phyloP scores from a whole-genome alignment of 257 asterid species.

The Solanum ossicruentum region DNA sequence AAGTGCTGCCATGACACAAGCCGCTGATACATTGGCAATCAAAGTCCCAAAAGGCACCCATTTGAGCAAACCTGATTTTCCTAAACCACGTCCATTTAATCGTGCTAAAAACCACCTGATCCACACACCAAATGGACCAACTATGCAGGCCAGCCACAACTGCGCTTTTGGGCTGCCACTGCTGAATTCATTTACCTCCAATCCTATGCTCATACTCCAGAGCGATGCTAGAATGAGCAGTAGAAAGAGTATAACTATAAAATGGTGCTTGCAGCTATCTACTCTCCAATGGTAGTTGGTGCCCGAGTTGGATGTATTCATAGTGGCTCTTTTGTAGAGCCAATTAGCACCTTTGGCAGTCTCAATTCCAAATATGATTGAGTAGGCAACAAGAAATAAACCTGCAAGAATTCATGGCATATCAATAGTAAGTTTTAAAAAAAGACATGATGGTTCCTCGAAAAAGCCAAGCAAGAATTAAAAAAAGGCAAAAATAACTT shows the following conservation, averaged over 20 bases:
- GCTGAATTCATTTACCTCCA: slow-evolving; percentile 30
- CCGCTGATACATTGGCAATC: slow-evolving; percentile 78
- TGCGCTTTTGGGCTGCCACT: slow-evolving; percentile 37
- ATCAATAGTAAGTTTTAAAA: background rate
- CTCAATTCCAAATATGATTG: slow-evolving; percentile 57
- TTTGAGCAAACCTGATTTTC: slow-evolving; percentile 30
- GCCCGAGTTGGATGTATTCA: background rate
- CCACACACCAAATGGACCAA: slow-evolving; percentile 93
- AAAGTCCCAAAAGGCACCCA: slow-evolving; percentile 95
- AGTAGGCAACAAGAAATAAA: slow-evolving; percentile 50
- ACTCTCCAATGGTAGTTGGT: slow-evolving; percentile 4
- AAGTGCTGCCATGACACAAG: slow-evolving; percentile 80
- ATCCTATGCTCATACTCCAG: slow-evolving; percentile 34
- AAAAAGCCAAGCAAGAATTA: background rate
- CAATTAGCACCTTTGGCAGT: slow-evolving; percentile 59
- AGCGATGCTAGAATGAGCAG: slow-evolving; percentile 29
- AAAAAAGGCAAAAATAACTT: background rate
- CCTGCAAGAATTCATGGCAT: slow-evolving; percentile 23
- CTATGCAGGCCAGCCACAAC: slow-evolving; percentile 64
- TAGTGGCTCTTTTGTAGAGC: slow-evolving; percentile 12
- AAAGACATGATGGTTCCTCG: background rate
- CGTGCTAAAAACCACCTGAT: slow-evolving; percentile 77
- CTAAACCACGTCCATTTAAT: slow-evolving; percentile 67
- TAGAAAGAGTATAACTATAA: slow-evolving; percentile 20
- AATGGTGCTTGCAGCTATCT: slow-evolving; percentile 10